Evolutionary conservation across 2,329 filamentous ascomycete genomes (phyloP), one percentile per base, ranked within the genome.

Genomic region (Phyllosticta capitalensis): DNA sequence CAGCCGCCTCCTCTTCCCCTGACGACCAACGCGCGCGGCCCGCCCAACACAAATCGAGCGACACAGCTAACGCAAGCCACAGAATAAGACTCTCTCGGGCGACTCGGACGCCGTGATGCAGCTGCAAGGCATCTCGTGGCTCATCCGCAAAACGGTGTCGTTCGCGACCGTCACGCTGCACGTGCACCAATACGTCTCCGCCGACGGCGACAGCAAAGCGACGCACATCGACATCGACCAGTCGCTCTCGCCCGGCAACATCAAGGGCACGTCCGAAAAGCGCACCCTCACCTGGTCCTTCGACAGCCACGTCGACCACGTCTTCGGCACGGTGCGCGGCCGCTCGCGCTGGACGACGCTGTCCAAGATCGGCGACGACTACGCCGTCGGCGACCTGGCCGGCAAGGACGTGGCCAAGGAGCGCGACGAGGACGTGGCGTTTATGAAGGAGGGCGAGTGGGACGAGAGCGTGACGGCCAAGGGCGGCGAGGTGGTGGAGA

Each of bases 11-110:
- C 26, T 3, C 19, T 24, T 5, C 14, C 19, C 50, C 10, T 9
- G 9, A 26, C 51, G 24, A 20, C 19, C n/a, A 21, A 17, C 26
- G 26, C 24, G 19, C n/a, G 22, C 30, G n/a, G n/a, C 24, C 24
- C 24, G 24, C 7, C 24, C 3, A 26, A 26, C 24, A 19, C 24
- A 26, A 26, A 7, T 26, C 24, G 4, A 7, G 7, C 24, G 24
- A 3, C 24, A 26, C 4, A 26, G 26, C 52, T 55, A 9, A 50
- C 52, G 12, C 30, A 6, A 30, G 2, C 10, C 45, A 55, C 68
- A 92, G 89, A 92, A 94, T 81, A 88, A 88, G 71, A 75, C 77
- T 63, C 78, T 91, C 65, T 91, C 88, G 61, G 85, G 88, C 72
- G 75, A 80, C 64, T 76, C 84, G 54, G 88, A 91, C 62, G 78